Evolutionary conservation across 163 green algal species (phyloP), one percentile per base, ranked within the genome.

Genomic region (Chlamydomonas reinhardtii): DNA sequence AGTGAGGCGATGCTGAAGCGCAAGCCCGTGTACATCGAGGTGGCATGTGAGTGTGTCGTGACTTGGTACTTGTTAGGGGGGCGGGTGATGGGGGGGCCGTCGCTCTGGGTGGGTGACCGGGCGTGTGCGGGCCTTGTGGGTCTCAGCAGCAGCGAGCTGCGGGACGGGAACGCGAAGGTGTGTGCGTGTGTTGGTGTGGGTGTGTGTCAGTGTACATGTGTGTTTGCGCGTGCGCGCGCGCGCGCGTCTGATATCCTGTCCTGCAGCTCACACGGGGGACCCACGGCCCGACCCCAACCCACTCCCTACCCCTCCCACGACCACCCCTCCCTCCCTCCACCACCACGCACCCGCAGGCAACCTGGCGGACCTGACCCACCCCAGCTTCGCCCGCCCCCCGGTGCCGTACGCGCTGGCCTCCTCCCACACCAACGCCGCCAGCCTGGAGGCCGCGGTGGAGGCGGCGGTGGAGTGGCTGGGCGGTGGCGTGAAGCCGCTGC

Each of bases 1-100:
- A 91, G 89, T 27, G 68, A 89, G 27, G 92, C 92, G 0, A 56
- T 96, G 64, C 83, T 89, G 29, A 52, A 90, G 16, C 48, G 77
- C 59, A 96, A 95, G 88, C 95, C 95, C 0, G 93, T 92, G 19
- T 97, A 97, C 93, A 97, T 98, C 80, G 93, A 92, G 80, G 86
- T 98, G 31, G 91, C 86, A n/a, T 88, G 81, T 75, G 79, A 78
- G 70, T 48, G 39, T 48, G 39, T 48, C 5, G 39, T 8, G 39
- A 48, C 5, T 48, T 48, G 5, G 39, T 48, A n/a, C n/a, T n/a
- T n/a, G n/a, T n/a, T n/a, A n/a, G n/a, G n/a, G n/a, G n/a, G n/a
- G n/a, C n/a, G n/a, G n/a, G n/a, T n/a, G n/a, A n/a, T n/a, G n/a
- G 37, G 16, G 14, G 76, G 37, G 35, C 24, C 15, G 2, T 14